A percentile compares a stretch with the other conserved stretches of the same genome.
These are phyloP conservation scores for Novymonas esmeraldas DNA, from an alignment of 208 protist species.

Conservation along the genomic window DNA sequence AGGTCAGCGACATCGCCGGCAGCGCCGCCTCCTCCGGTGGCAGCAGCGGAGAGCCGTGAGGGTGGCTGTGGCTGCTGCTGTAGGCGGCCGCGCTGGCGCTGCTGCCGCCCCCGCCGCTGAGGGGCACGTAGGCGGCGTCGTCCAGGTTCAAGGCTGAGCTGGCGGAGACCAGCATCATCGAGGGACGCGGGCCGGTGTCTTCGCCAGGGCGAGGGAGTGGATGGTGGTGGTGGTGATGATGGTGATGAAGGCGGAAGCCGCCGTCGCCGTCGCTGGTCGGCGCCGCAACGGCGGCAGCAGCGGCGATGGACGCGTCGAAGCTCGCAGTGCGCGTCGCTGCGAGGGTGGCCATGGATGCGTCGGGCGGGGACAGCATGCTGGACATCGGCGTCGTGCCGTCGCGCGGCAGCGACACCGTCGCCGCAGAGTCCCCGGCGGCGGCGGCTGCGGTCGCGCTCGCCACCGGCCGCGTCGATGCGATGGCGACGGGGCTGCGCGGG, in stretches of 20 bases:
- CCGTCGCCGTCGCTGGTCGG: no score
- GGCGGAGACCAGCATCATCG: background rate
- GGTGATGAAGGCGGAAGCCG: no score
- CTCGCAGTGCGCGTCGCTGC: background rate
- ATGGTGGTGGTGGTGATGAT: background rate
- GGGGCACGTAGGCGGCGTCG: background rate
- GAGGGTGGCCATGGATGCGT: background rate
- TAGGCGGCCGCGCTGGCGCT: background rate
- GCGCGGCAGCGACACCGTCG: no score
- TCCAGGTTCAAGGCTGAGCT: conserved; percentile 1
- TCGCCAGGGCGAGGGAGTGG: no score
- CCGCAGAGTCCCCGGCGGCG: no score
- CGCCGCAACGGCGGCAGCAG: no score
- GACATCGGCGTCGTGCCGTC: background rate
- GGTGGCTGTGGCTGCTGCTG: background rate
- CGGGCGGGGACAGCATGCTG: background rate
- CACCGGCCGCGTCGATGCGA: no score
- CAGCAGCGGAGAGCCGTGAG: no score
- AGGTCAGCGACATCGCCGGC: conserved; percentile 5
- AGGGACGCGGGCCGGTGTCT: no score
- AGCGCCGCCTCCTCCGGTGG: background rate
- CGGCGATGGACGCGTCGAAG: background rate
- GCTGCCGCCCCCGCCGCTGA: background rate
- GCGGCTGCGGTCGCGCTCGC: no score
- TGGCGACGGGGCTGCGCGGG: no score